phyloP scores from a whole-genome alignment of 495 filamentous ascomycete species.

The Tuber magnatum region DNA sequence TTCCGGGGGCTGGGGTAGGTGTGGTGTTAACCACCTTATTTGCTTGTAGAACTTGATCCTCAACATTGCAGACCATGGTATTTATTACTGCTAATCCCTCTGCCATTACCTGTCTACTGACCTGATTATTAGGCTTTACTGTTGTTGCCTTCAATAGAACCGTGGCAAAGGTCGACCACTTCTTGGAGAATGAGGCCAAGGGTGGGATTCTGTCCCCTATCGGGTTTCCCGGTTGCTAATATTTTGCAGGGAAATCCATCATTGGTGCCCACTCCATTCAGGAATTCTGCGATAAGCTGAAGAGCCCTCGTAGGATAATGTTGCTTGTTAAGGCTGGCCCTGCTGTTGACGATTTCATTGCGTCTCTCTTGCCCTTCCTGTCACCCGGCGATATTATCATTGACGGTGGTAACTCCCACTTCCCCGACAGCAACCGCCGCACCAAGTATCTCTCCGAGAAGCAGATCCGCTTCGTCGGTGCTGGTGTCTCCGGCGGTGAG shows the following conservation, averaged over 20 bases:
- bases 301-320: slow-evolving; percentile 94
- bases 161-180: slow-evolving; percentile 91
- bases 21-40: not conserved
- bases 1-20: not conserved
- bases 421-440: slow-evolving; percentile 95
- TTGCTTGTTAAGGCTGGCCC: slow-evolving; percentile 96
- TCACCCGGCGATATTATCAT: slow-evolving; percentile 97
- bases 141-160: slow-evolving; percentile 97
- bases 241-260: slow-evolving; percentile 67
- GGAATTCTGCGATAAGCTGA: slow-evolving; percentile 92
- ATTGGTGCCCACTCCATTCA: slow-evolving; percentile 87
- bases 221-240: slow-evolving; percentile 20
- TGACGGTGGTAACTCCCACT: slow-evolving; percentile 98
- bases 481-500: slow-evolving; percentile 97
- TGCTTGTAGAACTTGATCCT: slow-evolving; percentile 80
- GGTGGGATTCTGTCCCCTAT: slow-evolving; percentile 46
- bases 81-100: not conserved
- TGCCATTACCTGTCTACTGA: slow-evolving; percentile 15
- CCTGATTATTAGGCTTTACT: slow-evolving; percentile 56
- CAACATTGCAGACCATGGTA: slow-evolving; percentile 85
- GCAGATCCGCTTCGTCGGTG: slow-evolving; percentile 91
- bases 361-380: slow-evolving; percentile 79
- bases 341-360: slow-evolving; percentile 97
- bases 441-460: slow-evolving; percentile 74
- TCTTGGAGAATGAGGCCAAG: slow-evolving; percentile 90